Base-by-base conservation (phyloP, 345 rosid genomes). In the Trapa incisa region DNA sequence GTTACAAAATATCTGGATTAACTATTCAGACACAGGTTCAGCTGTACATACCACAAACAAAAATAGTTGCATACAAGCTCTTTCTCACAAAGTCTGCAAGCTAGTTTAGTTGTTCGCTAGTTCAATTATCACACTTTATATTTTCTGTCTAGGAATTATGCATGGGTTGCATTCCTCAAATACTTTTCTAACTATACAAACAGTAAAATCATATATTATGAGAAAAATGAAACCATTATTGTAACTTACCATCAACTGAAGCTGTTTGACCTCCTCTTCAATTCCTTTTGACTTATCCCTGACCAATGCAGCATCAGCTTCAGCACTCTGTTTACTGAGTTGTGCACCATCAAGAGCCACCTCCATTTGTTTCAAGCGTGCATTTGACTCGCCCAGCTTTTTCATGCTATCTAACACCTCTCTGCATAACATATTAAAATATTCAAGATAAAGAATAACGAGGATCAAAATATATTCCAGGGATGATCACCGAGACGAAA, bases 351-450 rank as follows among this genome's bases (percentile, higher is more conserved):
- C 98, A 78, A 90, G 79, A 63, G 85, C 82, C 74, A 83, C 95
- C 85, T 90, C 88, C 83, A 83, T 68, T 78, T 93, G 92, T 73
- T 93, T 91, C 78, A 79, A 68, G 37, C 75, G 81, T 29, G 84
- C 81, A 80, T 78, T 88, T 73, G 80, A 85, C 77, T 93, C 92
- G 52, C 96, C 92, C 61, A 84, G 68, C 82, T 90, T 90, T 77
- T 83, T 76, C 73, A 83, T 81, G 82, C 83, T 79, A 66, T 80
- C 84, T 72, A 93, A 77, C 52, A 88, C 89, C 78, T 91, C 95
- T 71, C 98, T 93, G 80, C 76, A 80, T 67, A 6, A 35, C 63
- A 58, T 32, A 13, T 1, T 58, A 1, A 58, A 32, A 58, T 35
- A 58, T 58, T 32, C 9, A 58, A 11, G 4, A 10, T 8, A n/a